These are phyloP conservation scores for Salvia hispanica DNA, from an alignment of 257 asterid species.

Conservation along the genomic window DNA sequence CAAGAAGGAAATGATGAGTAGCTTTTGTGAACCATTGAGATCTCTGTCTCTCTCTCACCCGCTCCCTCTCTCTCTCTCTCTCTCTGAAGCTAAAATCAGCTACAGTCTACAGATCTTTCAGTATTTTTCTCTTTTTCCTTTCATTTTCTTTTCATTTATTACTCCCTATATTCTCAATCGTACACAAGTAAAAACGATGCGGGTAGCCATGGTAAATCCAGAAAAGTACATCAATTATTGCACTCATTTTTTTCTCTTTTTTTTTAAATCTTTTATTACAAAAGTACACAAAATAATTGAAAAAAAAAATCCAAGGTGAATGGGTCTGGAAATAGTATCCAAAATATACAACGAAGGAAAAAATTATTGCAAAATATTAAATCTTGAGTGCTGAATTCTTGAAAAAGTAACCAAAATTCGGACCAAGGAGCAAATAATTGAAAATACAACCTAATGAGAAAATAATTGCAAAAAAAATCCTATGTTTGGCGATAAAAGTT, in stretches of 20 bases:
- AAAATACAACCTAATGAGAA: not conserved
- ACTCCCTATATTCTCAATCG: not conserved
- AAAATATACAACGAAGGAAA: too few species aligned
- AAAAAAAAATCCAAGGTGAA: not conserved
- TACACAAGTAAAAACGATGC: constrained; percentile 28
- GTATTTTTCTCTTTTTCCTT: constrained; percentile 14
- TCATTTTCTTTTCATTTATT: constrained; percentile 4
- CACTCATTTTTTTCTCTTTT: not conserved
- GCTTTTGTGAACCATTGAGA: constrained; percentile 53
- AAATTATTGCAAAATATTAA: not conserved
- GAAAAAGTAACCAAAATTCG: constrained; percentile 10
- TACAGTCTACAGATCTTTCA: constrained; percentile 50
- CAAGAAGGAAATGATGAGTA: constrained; percentile 48
- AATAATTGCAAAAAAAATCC: not conserved
- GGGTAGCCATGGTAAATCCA: constrained; percentile 27
- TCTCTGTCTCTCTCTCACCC: constrained; percentile 39
- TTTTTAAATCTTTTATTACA: not conserved
- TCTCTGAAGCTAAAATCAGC: constrained; percentile 43
- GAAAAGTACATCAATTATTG: constrained; percentile 45
- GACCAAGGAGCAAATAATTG: not conserved
- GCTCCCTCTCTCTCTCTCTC: not conserved
- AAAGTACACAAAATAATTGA: not conserved
- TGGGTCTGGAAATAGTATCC: too few species aligned
- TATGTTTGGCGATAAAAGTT: not conserved
- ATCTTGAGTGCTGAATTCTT: constrained; percentile 11